Base-by-base conservation (phyloP, 176 grass and related monocot genomes). In the Eleusine indica region DNA sequence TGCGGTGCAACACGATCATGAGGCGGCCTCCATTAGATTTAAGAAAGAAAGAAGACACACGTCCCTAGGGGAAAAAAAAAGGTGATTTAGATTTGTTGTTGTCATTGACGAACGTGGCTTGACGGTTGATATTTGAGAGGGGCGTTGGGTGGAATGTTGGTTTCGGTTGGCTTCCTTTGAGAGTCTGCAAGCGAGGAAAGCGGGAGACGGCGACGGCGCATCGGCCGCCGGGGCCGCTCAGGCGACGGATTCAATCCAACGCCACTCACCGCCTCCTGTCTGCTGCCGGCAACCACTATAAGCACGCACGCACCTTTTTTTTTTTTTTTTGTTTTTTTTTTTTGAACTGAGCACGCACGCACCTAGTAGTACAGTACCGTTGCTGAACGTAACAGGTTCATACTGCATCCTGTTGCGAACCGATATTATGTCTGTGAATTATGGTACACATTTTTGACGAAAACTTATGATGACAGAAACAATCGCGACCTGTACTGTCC, bases 131-230 rank as follows among this genome's bases (percentile, higher is more conserved):
- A 58, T n/a, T 58, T 63, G 7, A 2, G 44, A 47, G 44, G 2
- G 21, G 25, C 17, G 77, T 75, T 42, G 1, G 87, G 82, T 89
- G 77, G 38, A 29, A 13, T 3, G 87, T 88, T 80, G 87, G 86
- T 65, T 56, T 86, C 65, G 32, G 15, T 9, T 17, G 10, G 51
- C 14, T 66, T 64, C 77, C 77, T 86, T 44, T 58, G 70, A 11
- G 22, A 81, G 9, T 1, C 9, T 47, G 44, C 8, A 46, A 61
- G 32, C 44, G 38, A 35, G 32, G 32, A 77, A 53, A 74, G 22
- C 12, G 47, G 7, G 1, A 89, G 1, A 89, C 76, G 76, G 82
- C 82, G 87, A 89, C 82, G 87, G 51, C 73, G 66, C 86, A 87
- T 69, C 86, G 53, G 79, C 85, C 41, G 85, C 47, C 47, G 4